Percentiles rank a stretch among this genome's conserved stretches.
These are phyloP conservation scores for Triticum dicoccoides DNA, from an alignment of 176 grass and related monocot species.

Conservation along the genomic window DNA sequence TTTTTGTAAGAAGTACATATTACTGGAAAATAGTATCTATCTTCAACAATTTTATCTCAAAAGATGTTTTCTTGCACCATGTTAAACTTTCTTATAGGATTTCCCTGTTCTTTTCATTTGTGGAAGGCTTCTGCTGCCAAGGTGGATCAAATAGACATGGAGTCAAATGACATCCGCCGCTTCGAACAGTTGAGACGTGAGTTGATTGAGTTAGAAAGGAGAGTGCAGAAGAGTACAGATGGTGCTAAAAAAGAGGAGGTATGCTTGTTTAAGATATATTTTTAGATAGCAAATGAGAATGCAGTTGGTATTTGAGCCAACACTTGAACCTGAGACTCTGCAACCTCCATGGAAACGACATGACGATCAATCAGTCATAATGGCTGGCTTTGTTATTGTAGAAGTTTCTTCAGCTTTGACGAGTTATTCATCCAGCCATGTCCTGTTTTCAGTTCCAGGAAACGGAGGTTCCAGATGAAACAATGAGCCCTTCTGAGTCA, in stretches of 20 bases:
- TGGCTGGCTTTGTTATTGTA: background rate
- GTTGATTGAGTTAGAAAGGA: conserved; percentile 87
- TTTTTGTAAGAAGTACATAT: conserved; percentile 3
- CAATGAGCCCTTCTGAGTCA: conserved; percentile 22
- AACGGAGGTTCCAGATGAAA: conserved; percentile 35
- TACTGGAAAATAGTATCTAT: conserved; percentile 10
- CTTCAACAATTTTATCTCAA: conserved; percentile 19
- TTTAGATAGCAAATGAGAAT: background rate
- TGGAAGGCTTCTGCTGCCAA: conserved; percentile 41
- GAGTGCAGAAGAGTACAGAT: conserved; percentile 82
- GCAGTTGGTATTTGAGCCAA: conserved; percentile 6
- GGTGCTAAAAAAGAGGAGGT: conserved; percentile 64
- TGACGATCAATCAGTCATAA: conserved; percentile 23
- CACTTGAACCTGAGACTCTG: conserved; percentile 18
- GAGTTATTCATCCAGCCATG: conserved; percentile 13
- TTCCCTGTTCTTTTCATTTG: background rate
- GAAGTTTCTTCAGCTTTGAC: background rate
- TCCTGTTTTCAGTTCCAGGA: conserved; percentile 60
- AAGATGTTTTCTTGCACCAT: background rate
- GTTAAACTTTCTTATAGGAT: conserved; percentile 18
- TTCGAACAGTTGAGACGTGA: conserved; percentile 76
- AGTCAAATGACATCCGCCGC: conserved; percentile 67
- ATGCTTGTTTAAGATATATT: conserved; percentile 32
- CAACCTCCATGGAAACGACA: background rate
- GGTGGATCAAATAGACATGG: conserved; percentile 47